Evolutionary conservation across 2,329 filamentous ascomycete species (phyloP).

Genomic region (Ceratocystis destructans): DNA sequence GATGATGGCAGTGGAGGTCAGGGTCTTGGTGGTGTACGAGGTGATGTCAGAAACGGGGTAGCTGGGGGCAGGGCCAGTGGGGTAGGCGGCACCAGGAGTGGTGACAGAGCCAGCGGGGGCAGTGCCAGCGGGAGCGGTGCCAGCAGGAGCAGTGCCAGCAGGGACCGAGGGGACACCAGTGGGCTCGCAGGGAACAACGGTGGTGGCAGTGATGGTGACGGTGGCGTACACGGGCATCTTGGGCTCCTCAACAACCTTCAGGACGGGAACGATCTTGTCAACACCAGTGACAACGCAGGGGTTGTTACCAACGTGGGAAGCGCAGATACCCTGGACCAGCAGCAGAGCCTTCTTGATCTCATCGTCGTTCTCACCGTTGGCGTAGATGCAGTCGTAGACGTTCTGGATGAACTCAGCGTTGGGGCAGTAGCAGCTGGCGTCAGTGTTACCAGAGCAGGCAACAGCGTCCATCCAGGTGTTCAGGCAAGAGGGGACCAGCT

Average conservation of each 20-base stretch:
- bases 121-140: conserved; percentile 32
- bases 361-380: conserved; percentile 54
- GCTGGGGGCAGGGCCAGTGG: conserved; percentile 2
- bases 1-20: conserved; percentile 39
- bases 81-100: conserved; percentile 1
- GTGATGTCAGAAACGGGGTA: conserved; percentile 35
- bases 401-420: conserved; percentile 59
- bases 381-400: conserved; percentile 68
- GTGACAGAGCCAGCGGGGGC: conserved; percentile 19
- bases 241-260: conserved; percentile 32
- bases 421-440: conserved; percentile 77
- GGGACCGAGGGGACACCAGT: conserved; percentile 23
- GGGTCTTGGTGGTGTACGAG: conserved; percentile 35
- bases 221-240: conserved; percentile 25
- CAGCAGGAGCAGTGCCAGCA: conserved; percentile 34
- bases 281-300: conserved; percentile 72
- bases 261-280: conserved; percentile 48
- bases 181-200: conserved; percentile 11
- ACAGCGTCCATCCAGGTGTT: conserved; percentile 74
- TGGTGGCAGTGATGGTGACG: conserved; percentile 36
- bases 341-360: conserved; percentile 57
- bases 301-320: conserved; percentile 57
- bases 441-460: conserved; percentile 71
- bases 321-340: conserved; percentile 89
- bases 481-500: conserved; percentile 71